These are phyloP conservation scores for Fusarium virguliforme DNA, from an alignment of 2,329 filamentous ascomycete species.

Conservation along the genomic window DNA sequence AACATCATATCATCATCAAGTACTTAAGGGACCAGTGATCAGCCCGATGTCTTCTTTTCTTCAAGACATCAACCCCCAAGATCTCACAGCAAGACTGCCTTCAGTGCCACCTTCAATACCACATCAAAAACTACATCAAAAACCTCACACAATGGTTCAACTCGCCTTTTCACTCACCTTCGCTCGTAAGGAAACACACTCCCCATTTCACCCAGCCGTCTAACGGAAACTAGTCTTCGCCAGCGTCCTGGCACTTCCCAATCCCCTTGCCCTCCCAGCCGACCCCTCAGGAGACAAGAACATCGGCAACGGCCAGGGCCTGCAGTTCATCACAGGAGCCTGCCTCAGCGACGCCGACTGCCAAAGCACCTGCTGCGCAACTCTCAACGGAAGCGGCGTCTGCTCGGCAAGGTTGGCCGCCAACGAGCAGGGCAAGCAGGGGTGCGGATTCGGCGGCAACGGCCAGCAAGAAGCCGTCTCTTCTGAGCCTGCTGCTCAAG, in stretches of 20 bases:
- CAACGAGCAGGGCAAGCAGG: conserved; percentile 53
- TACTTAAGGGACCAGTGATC: not conserved
- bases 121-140: not conserved
- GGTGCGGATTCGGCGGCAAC: conserved; percentile 51
- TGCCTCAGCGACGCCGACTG: conserved; percentile 46
- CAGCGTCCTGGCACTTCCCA: conserved; percentile 30
- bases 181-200: conserved; percentile 2
- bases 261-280: conserved; percentile 27
- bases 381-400: conserved; percentile 44
- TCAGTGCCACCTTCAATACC: not conserved
- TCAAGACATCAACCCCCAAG: not conserved
- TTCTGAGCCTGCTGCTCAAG: conserved; percentile 2
- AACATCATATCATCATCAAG: not conserved
- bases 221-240: conserved; percentile 17
- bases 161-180: conserved; percentile 4
- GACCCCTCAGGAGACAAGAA: conserved; percentile 37
- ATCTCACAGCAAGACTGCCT: not conserved
- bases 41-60: not conserved
- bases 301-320: conserved; percentile 35
- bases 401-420: conserved; percentile 51
- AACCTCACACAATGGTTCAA: conserved; percentile 20
- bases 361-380: conserved; percentile 54
- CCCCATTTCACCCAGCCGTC: not conserved
- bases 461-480: not conserved
- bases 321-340: conserved; percentile 41